A percentile compares a stretch with the other conserved stretches of the same genome.
phyloP scores from a whole-genome alignment of 257 asterid species.

The Rauvolfia tetraphylla region DNA sequence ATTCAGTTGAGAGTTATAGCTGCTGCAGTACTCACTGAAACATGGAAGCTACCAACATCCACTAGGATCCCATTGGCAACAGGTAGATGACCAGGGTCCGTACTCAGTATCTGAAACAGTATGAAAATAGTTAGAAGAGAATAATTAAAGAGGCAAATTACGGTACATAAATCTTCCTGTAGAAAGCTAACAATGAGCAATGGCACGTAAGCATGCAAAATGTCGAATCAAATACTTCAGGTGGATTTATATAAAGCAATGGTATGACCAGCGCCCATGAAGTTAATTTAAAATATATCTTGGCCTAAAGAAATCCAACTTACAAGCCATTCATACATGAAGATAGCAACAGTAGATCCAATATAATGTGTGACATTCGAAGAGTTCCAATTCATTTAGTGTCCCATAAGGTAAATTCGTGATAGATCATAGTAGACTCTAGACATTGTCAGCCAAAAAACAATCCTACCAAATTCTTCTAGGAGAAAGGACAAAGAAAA shows the following conservation, averaged over 20 bases:
- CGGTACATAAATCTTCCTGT: neutral
- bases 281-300: neutral
- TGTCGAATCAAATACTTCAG: too few relatives aligned
- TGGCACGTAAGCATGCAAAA: neutral
- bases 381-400: neutral
- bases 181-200: neutral
- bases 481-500: neutral
- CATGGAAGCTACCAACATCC: constrained; percentile 61
- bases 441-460: neutral
- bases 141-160: neutral
- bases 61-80: constrained; percentile 71
- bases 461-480: neutral
- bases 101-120: constrained; percentile 71
- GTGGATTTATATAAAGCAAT: neutral
- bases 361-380: neutral
- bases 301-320: neutral
- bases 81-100: constrained; percentile 61
- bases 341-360: neutral
- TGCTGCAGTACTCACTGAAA: constrained; percentile 55
- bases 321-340: neutral
- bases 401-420: neutral
- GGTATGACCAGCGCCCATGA: neutral
- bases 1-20: neutral
- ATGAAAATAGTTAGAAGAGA: neutral
- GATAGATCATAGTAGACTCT: neutral